Conservation (phyloP, 768 basidiomycete species). For the Serendipita sp. region DNA sequence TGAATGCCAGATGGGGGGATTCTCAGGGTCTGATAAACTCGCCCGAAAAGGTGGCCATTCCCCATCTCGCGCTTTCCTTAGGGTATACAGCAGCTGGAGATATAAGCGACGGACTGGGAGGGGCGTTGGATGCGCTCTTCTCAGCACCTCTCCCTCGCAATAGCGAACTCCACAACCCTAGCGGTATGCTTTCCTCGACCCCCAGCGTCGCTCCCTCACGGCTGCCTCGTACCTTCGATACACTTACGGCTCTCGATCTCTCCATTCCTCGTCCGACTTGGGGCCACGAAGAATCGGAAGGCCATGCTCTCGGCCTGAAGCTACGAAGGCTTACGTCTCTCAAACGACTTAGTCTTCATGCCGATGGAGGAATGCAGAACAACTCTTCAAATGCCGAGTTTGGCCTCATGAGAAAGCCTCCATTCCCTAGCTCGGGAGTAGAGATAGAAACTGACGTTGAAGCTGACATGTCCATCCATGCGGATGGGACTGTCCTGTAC, state of each 20-base stretch:
- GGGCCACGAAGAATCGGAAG: background rate
- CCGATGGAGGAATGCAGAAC: background rate
- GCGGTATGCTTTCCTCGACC: background rate
- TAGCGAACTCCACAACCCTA: background rate
- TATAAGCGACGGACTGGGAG: background rate
- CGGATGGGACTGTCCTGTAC: background rate
- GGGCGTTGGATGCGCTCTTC: background rate
- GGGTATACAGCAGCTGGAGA: background rate
- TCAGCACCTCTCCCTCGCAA: background rate
- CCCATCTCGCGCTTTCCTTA: background rate
- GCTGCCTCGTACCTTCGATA: background rate
- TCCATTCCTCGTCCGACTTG: background rate
- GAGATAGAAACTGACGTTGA: conserved; percentile 1
- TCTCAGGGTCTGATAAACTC: conserved; percentile 1
- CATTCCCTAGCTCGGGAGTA: background rate
- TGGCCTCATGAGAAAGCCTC: background rate
- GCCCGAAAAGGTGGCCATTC: background rate
- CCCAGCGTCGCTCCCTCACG: background rate
- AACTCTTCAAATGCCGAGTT: conserved; percentile 1
- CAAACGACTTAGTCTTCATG: background rate
- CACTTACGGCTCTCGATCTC: background rate
- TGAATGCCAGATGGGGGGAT: background rate
- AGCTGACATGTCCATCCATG: background rate
- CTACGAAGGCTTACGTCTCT: background rate
- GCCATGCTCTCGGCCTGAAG: background rate